Base-by-base conservation (phyloP, 73 alveolate genomes). In the Symbiodinium natans region DNA sequence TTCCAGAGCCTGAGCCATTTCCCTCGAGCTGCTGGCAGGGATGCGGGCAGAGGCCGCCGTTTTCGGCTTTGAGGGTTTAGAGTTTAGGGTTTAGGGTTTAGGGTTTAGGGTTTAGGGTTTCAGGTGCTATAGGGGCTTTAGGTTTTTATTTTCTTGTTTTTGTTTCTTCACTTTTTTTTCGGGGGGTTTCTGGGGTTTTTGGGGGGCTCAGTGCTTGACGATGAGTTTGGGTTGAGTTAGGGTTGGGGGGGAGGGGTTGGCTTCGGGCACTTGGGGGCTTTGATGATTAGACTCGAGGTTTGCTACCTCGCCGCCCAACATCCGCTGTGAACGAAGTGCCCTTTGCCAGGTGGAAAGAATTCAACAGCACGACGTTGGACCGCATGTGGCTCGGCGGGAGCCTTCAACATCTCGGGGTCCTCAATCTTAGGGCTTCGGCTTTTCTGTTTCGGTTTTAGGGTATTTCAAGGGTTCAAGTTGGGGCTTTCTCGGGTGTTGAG, bases 301-400 rank as follows among this genome's bases (percentile, higher is more conserved):
- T n/a, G n/a, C n/a, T n/a, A n/a, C n/a, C n/a, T n/a, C n/a, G n/a
- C n/a, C n/a, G n/a, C n/a, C n/a, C n/a, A n/a, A n/a, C n/a, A n/a
- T n/a, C n/a, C n/a, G n/a, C 41, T 71, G 41, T 11, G 41, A 2
- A 1, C 39, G 19, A 3, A 2, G 1, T 25, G 39, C 15, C 0
- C 83, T 11, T n/a, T 36, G 36, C 13, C 73, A 88, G 95, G 95
- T 88, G 95, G 95, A 56, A 88, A 86, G 71, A 88, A 59, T 88
- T 88, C 95, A 88, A 88, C 36, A 88, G 95, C 86, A 88, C 95
- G 43, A 83, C 95, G 36, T 63, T 88, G 86, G 86, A 88, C n/a
- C 85, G 95, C 23, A 88, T 88, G 95, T 39, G 36, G 23, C 95
- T 88, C n/a, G 95, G 56, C 68, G 0, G 13, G 25, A 29, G 27